A percentile compares a stretch with the other conserved stretches of the same genome.
Conservation (phyloP, 257 asterid species). For the Solanum tarijense region DNA sequence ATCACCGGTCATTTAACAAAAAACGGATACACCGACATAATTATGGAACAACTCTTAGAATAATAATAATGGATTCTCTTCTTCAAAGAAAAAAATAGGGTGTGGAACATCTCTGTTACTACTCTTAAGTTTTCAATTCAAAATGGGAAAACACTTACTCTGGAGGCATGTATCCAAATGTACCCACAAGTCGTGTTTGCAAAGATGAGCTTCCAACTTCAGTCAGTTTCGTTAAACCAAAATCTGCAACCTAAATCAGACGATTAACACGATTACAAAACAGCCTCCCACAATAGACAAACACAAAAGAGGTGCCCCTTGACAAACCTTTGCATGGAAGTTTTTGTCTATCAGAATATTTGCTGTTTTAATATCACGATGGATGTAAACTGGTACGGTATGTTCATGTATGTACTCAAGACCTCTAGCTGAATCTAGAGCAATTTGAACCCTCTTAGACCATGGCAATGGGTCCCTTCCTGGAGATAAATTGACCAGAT, state of each 20-base stretch:
- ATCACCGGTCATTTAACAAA: background rate
- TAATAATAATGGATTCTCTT: background rate
- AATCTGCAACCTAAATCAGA: conserved; percentile 79
- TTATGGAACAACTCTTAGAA: background rate
- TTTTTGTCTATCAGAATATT: conserved; percentile 85
- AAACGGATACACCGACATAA: background rate
- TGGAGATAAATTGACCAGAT: conserved; percentile 18
- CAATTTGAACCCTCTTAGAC: conserved; percentile 86
- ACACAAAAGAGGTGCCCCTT: conserved; percentile 3
- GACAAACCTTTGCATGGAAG: conserved; percentile 72
- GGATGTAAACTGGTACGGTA: conserved; percentile 90
- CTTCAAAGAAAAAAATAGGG: background rate
- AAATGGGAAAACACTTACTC: conserved; percentile 48
- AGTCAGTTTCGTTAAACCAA: conserved; percentile 84
- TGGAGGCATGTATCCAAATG: conserved; percentile 98
- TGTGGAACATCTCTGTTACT: background rate
- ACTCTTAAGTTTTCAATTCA: background rate
- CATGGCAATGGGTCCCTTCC: conserved; percentile 80
- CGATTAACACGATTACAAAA: background rate
- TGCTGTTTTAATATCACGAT: conserved; percentile 94
- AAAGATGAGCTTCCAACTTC: conserved; percentile 78
- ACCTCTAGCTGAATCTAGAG: conserved; percentile 96
- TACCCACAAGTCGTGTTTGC: conserved; percentile 91
- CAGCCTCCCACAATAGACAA: background rate
- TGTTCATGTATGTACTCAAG: conserved; percentile 98